Evolutionary conservation across 176 grass and related monocot species (phyloP).

Genomic region (Eragrostis nindensis): DNA sequence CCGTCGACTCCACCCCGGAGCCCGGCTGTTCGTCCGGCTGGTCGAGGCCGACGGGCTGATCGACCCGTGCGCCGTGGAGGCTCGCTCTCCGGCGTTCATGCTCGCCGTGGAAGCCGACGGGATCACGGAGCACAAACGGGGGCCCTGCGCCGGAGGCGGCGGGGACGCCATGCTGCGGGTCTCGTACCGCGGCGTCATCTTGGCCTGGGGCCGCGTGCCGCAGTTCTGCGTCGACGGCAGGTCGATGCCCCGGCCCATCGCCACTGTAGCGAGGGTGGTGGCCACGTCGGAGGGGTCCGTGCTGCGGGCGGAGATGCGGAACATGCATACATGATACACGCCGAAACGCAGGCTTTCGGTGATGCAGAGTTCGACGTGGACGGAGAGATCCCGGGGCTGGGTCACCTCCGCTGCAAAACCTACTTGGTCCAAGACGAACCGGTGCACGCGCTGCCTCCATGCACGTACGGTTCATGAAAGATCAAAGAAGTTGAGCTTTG

Average conservation of each 20-base stretch:
- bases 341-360: background rate
- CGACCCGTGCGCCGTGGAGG: too few species aligned
- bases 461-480: too few species aligned
- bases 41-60: too few species aligned
- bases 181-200: conserved; percentile 13
- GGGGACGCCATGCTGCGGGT: background rate
- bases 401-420: conserved; percentile 4
- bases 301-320: conserved; percentile 6
- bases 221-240: background rate
- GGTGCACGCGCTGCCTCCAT: too few species aligned
- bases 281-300: background rate
- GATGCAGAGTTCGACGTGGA: background rate
- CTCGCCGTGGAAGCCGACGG: too few species aligned
- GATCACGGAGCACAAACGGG: too few species aligned
- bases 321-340: background rate
- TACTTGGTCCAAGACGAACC: background rate
- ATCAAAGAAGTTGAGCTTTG: too few species aligned
- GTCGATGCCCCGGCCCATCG: background rate
- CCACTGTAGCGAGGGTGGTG: background rate
- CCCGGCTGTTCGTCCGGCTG: too few species aligned
- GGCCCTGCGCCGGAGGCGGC: background rate
- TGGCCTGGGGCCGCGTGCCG: conserved; percentile 15
- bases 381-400: conserved; percentile 9
- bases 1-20: too few species aligned
- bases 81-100: too few species aligned